Evolutionary conservation across 108 stramenopile species (phyloP).

Genomic region (Poteriospumella lacustris): DNA sequence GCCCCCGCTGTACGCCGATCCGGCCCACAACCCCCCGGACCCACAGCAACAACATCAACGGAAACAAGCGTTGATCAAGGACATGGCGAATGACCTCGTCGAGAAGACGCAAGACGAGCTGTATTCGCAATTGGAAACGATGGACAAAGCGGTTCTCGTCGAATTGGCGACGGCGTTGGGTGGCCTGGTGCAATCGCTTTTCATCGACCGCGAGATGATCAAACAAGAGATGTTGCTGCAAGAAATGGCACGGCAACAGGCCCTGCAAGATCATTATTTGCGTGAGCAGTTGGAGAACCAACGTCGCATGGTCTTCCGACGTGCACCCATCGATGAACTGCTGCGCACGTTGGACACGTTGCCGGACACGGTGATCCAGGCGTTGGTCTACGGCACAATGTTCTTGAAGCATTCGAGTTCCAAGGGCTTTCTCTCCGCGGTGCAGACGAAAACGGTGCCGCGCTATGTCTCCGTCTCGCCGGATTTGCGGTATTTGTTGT

Average conservation of each 20-base stretch:
- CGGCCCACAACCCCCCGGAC: no score
- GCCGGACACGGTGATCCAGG: not conserved
- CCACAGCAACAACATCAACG: no score
- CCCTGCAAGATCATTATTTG: not conserved
- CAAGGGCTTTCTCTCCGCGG: no score
- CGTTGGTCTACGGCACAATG: not conserved
- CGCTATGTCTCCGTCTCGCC: no score
- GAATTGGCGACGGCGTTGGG: not conserved
- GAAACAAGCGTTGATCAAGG: no score
- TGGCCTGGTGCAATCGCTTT: not conserved
- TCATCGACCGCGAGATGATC: not conserved
- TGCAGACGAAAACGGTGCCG: no score
- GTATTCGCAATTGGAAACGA: no score
- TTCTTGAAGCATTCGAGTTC: not conserved
- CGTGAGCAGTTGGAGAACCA: not conserved
- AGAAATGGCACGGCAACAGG: not conserved
- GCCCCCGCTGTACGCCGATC: no score
- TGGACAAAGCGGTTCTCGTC: conserved; percentile 19
- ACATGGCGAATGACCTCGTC: no score
- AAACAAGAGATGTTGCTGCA: not conserved
- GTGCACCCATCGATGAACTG: not conserved
- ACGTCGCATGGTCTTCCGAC: not conserved
- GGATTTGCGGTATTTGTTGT: no score
- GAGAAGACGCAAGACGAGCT: no score
- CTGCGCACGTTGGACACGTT: not conserved